These are phyloP conservation scores for Nicotiana undulata DNA, from an alignment of 257 asterid species.

Conservation along the genomic window DNA sequence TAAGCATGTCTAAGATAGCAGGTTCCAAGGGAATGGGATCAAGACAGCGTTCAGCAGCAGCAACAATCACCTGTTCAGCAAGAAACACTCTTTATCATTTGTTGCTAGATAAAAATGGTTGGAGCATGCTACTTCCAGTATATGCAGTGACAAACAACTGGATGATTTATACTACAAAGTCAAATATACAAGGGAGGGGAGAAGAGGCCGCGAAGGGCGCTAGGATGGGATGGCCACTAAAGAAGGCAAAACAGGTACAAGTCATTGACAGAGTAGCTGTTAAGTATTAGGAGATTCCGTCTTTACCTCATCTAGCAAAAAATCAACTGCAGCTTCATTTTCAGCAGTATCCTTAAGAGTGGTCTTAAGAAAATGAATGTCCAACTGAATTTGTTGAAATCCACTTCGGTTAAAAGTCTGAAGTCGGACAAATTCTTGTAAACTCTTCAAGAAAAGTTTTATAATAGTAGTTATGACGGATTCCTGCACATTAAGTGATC, in stretches of 20 bases:
- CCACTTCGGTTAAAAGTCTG: slow-evolving; percentile 96
- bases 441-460: slow-evolving; percentile 78
- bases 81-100: background rate
- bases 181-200: background rate
- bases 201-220: background rate
- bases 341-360: slow-evolving; percentile 63
- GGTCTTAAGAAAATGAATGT: slow-evolving; percentile 72
- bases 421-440: slow-evolving; percentile 89
- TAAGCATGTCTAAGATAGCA: slow-evolving; percentile 77
- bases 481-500: slow-evolving; percentile 45
- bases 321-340: slow-evolving; percentile 88
- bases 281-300: background rate
- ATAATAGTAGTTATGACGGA: slow-evolving; percentile 64
- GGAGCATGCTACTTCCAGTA: background rate
- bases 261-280: background rate
- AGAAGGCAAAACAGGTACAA: background rate
- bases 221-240: background rate
- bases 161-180: background rate
- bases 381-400: slow-evolving; percentile 94
- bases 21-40: slow-evolving; percentile 73
- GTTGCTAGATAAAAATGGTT: background rate
- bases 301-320: slow-evolving; percentile 91
- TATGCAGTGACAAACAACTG: background rate
- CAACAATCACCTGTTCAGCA: slow-evolving; percentile 57
- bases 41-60: slow-evolving; percentile 83